These are phyloP conservation scores for Escallonia rubra DNA, from an alignment of 129 eudicot species.

Conservation along the genomic window DNA sequence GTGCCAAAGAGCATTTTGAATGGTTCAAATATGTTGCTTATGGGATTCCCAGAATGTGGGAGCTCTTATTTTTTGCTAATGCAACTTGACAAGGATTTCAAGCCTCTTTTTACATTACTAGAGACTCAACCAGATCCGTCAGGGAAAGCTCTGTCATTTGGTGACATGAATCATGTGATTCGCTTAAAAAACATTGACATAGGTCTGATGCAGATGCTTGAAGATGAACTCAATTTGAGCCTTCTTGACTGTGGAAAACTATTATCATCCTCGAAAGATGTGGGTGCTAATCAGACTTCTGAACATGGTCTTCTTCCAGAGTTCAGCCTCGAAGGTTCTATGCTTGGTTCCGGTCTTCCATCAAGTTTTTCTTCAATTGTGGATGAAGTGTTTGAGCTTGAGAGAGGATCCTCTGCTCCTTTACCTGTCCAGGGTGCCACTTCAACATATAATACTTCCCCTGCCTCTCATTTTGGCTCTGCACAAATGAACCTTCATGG, in stretches of 20 bases:
- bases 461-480: constrained; percentile 38
- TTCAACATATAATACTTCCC: constrained; percentile 27
- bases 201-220: constrained; percentile 62
- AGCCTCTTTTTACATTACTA: constrained; percentile 62
- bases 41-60: constrained; percentile 98
- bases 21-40: constrained; percentile 63
- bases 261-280: constrained; percentile 30
- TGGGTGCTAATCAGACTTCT: constrained; percentile 39
- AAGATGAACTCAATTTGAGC: constrained; percentile 66
- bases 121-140: constrained; percentile 70
- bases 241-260: constrained; percentile 50
- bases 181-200: constrained; percentile 60
- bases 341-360: constrained; percentile 30
- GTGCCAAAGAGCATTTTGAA: constrained; percentile 60
- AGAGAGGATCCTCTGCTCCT: constrained; percentile 55
- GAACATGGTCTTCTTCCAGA: constrained; percentile 49
- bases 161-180: constrained; percentile 36
- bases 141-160: constrained; percentile 47
- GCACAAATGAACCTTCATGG: constrained; percentile 22
- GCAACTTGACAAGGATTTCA: constrained; percentile 86
- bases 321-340: constrained; percentile 37
- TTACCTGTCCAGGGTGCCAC: constrained; percentile 36
- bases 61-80: constrained; percentile 80
- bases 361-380: constrained; percentile 78
- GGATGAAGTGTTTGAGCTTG: constrained; percentile 94